Base-by-base conservation (phyloP, 1,284 basidiomycete species). In the Inonotus hispidus region DNA sequence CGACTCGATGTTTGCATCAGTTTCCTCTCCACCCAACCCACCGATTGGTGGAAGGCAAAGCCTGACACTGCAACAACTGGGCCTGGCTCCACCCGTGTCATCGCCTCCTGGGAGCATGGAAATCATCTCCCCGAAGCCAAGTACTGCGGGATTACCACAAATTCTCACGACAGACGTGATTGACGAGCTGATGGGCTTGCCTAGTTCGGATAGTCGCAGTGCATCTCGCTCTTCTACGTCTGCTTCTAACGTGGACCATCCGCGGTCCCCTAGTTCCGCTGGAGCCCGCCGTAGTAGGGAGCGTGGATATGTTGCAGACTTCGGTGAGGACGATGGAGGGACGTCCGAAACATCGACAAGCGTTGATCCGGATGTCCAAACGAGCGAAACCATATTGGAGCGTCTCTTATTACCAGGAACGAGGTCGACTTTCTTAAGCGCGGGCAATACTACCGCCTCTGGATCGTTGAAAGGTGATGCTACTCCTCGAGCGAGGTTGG, bases 1-100 rank as follows among this genome's bases (percentile, higher is more conserved):
- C 4, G 63, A 70, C 29, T 60, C 66, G 14, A 68, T 71, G 53
- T 71, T 71, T 60, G 65, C 69, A 10, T 68, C 66, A 3, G 66
- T 63, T 25, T 61, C 65, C 19, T 54, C 46, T 14, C 41, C 61
- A 13, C 16, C 39, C 19, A 50, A 43, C n/a, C 58, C 35, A 7
- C 7, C 57, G 8, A 56, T 43, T 29, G 23, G 23, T 3, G 8
- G 13, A 32, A 52, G 47, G 37, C 61, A 55, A 23, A 62, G 52
- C 23, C 37, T 61, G 16, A 55, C 55, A 7, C 50, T 59, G 10
- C 16, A 55, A 45, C 58, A 59, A 52, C 39, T 56, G 13, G 47
- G 53, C 6, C 35, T 59, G 3, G 50, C 53, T 21, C 61, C 58
- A 23, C 5, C 57, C 3, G 53, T 63, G 16, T 56, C 43, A 10